Evolutionary conservation across 768 basidiomycete species (phyloP), one percentile per base, ranked within the genome.

Genomic region (Mrakia hoshinonis): DNA sequence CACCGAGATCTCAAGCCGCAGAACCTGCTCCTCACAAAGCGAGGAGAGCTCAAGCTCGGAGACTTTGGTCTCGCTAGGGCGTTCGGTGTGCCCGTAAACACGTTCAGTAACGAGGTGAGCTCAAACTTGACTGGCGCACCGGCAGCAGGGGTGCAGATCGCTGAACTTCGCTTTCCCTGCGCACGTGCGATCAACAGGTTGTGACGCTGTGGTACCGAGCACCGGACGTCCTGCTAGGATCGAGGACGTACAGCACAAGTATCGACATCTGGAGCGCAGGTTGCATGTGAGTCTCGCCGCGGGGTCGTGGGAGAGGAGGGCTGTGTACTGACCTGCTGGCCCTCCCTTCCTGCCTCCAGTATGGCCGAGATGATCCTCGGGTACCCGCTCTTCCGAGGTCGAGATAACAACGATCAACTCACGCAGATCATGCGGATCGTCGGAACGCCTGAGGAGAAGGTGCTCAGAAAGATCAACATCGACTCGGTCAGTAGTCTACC

Each of bases 301-400:
- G 3, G 18, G 11, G 34, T 20, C 36, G 54, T 26, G 51, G 49
- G 49, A 51, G 15, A 24, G 15, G 4, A 24, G 6, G 20, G 49
- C 15, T 26, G 5, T 10, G 4, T 55, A 26, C 9, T 4, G 54
- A 4, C 29, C 4, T n/a, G n/a, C n/a, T n/a, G n/a, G 38, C 54
- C 39, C 20, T 20, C 39, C 38, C 22, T 70, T 66, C 31, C 10
- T 15, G 49, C 46, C 5, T 46, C 31, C 73, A 81, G 79, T 78
- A 96, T 99, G 79, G 95, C 96, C 24, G 96, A 99, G 81, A 98
- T 99, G 95, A 98, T 99, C 72, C 88, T 91, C 24, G 96, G 96
- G 1, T 89, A 93, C 6, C 96, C 96, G 34, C 85, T 99, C 36
- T 99, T 99, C 84, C 85, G 95, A 74, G 96, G 96, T 26, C 83